Conservation (phyloP, 164 flowering plant genomes). For the Vitis vinifera region ASM3070453v1 NC_081806.1:6007501-6008000, state of each 20-base stretch:
- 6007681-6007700: conserved; percentile 12
- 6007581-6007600: conserved; percentile 13
- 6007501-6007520: conserved; percentile 18
- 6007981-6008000: conserved; percentile 34
- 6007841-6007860: conserved; percentile 66
- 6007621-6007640: conserved; percentile 3
- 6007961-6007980: conserved; percentile 23
- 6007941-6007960: conserved; percentile 13
- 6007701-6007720: conserved; percentile 55
- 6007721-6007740: conserved; percentile 56
- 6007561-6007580: background rate
- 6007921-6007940: background rate
- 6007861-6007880: conserved; percentile 59
- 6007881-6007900: conserved; percentile 31
- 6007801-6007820: conserved; percentile 55
- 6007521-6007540: conserved; percentile 26
- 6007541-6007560: conserved; percentile 34
- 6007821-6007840: conserved; percentile 54
- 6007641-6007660: conserved; percentile 7
- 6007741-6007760: conserved; percentile 59
- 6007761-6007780: conserved; percentile 62
- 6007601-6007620: conserved; percentile 25
- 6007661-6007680: background rate
- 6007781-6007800: conserved; percentile 50
- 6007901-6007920: background rate